These are phyloP conservation scores for Synchytrium microbalum DNA, from an alignment of 371 early-diverging fungal genomes.

Conservation along the genomic window DNA sequence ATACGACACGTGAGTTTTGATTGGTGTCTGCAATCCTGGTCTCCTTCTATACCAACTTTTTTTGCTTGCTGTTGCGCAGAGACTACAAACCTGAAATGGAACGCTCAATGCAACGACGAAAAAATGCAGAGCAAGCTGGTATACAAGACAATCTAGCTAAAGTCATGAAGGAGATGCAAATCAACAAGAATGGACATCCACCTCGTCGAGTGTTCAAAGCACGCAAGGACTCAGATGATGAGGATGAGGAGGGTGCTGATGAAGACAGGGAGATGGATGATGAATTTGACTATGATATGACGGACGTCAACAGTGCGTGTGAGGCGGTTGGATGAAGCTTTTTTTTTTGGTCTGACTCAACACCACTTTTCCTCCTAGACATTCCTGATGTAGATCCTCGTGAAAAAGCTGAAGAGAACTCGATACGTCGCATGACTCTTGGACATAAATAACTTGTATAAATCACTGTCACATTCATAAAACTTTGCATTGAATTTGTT, in stretches of 20 bases:
- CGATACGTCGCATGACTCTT: neutral
- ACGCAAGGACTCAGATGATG: neutral
- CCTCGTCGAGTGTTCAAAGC: too few species aligned
- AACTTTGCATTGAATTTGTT: too few species aligned
- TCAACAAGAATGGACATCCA: conserved; percentile 5
- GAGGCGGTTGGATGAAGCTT: too few species aligned
- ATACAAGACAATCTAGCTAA: conserved; percentile 33
- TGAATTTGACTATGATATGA: neutral
- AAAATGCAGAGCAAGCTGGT: conserved; percentile 28
- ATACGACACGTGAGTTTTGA: conserved; percentile 49
- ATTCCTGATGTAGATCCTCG: neutral
- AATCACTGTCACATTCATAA: too few species aligned
- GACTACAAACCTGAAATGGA: conserved; percentile 79
- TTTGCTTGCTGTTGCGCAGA: conserved; percentile 15
- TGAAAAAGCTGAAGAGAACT: neutral
- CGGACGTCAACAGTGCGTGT: neutral
- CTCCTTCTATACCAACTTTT: conserved; percentile 3
- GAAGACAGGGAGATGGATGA: neutral
- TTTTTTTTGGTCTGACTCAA: too few species aligned
- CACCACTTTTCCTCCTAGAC: too few species aligned
- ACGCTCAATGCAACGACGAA: conserved; percentile 55
- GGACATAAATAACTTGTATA: neutral
- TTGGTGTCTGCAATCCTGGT: conserved; percentile 24
- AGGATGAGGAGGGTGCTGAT: neutral
- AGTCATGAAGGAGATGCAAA: conserved; percentile 37